A percentile compares a stretch with the other conserved stretches of the same genome.
Conservation (phyloP, 371 early-diverging fungal species). For the Sanchytrium tribonematis region DNA sequence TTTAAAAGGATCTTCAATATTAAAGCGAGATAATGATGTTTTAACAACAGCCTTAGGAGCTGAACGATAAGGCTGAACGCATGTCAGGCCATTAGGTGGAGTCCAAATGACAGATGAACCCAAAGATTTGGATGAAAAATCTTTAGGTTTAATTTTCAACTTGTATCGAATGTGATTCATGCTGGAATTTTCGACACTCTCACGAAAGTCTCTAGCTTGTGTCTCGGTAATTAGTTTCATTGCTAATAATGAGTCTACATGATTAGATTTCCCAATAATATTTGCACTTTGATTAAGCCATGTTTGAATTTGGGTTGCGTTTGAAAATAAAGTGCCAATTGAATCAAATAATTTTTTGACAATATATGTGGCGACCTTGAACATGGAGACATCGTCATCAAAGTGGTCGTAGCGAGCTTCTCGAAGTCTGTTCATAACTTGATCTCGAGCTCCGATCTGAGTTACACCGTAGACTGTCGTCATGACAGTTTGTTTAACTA, state of each 20-base stretch:
- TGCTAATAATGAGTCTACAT: too few species aligned
- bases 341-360: neutral
- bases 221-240: too few species aligned
- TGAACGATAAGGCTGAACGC: conserved; percentile 84
- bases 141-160: too few species aligned
- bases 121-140: too few species aligned
- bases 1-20: conserved; percentile 33
- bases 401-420: conserved; percentile 30
- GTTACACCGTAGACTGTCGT: conserved; percentile 96
- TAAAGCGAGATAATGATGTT: conserved; percentile 17
- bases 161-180: too few species aligned
- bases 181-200: too few species aligned
- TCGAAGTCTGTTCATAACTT: conserved; percentile 50
- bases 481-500: conserved; percentile 97
- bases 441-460: conserved; percentile 64
- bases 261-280: neutral
- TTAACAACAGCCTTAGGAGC: conserved; percentile 21
- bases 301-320: neutral
- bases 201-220: too few species aligned
- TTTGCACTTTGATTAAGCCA: conserved; percentile 1
- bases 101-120: conserved; percentile 90
- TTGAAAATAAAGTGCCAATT: neutral
- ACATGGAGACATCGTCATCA: conserved; percentile 4
- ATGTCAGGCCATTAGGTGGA: conserved; percentile 70
- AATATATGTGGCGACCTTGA: neutral